Evolutionary conservation across 441 rosid species (phyloP).

Genomic region (Hura crepitans): DNA sequence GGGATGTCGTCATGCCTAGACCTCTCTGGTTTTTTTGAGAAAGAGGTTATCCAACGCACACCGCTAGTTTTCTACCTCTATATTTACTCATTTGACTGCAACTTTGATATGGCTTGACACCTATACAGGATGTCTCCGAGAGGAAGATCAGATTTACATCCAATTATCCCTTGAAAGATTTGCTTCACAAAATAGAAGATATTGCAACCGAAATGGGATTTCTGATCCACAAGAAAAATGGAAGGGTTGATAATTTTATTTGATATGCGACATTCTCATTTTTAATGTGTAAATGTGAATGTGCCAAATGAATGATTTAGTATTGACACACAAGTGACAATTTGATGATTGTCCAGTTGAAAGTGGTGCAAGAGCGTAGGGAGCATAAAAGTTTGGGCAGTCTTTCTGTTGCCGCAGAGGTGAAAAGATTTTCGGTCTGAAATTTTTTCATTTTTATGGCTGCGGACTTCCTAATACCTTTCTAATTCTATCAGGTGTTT

Average conservation of each 20-base stretch:
- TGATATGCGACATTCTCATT: not conserved
- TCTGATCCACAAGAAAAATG: conserved; percentile 77
- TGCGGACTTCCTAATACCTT: not conserved
- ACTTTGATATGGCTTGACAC: not conserved
- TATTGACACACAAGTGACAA: not conserved
- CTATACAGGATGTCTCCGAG: conserved; percentile 67
- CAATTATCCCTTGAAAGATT: conserved; percentile 60
- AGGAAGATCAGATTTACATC: conserved; percentile 95
- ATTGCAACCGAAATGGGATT: conserved; percentile 78
- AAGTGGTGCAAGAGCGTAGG: conserved; percentile 58
- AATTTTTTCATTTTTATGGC: not conserved
- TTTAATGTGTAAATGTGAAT: too few relatives aligned
- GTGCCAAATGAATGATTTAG: not conserved
- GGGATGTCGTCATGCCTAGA: conserved; percentile 98
- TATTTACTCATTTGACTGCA: not conserved
- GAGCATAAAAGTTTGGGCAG: conserved; percentile 49
- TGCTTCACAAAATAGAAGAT: conserved; percentile 71
- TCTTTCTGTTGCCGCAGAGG: conserved; percentile 88
- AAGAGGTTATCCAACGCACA: conserved; percentile 51
- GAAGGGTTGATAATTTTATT: conserved; percentile 46
- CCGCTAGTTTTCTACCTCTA: not conserved
- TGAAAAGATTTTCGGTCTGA: conserved; percentile 18
- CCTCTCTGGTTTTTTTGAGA: conserved; percentile 94
- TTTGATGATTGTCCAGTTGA: conserved; percentile 44
- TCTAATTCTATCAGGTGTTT: conserved; percentile 39